Percentiles rank a stretch among this genome's conserved stretches.
Evolutionary conservation across 164 flowering plant genomes (phyloP).

Genomic region (Magnolia kwangsiensis): DNA sequence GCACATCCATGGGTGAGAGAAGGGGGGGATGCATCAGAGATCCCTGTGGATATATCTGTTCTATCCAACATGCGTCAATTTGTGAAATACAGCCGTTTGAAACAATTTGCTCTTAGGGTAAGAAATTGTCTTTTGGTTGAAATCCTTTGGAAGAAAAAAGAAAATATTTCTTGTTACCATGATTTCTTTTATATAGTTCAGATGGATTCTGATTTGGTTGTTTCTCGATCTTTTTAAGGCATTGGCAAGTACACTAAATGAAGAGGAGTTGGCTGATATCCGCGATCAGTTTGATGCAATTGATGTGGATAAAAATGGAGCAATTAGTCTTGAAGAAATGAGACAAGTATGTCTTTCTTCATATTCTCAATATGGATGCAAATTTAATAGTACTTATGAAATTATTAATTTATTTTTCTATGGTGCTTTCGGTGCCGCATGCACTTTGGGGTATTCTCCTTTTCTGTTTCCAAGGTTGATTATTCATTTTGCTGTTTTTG

Average conservation of each 20-base stretch:
- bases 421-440: not conserved
- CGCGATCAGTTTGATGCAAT: slow-evolving; percentile 95
- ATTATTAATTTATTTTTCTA: not conserved
- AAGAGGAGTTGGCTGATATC: slow-evolving; percentile 75
- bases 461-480: not conserved
- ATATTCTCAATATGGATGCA: not conserved
- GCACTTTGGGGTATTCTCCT: not conserved
- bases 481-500: not conserved
- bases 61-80: slow-evolving; percentile 85
- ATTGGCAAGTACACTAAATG: slow-evolving; percentile 84
- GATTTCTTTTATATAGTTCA: not conserved
- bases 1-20: slow-evolving; percentile 99
- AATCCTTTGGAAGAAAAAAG: not conserved
- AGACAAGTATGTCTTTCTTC: slow-evolving; percentile 53
- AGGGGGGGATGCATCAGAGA: slow-evolving; percentile 96
- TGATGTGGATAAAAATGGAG: slow-evolving; percentile 93
- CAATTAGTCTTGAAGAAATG: slow-evolving; percentile 98
- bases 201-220: not conserved
- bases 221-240: slow-evolving; percentile 45
- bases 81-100: slow-evolving; percentile 89
- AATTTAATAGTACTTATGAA: not conserved
- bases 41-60: slow-evolving; percentile 94
- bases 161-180: not conserved
- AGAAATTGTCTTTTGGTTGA: not conserved
- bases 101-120: slow-evolving; percentile 97